Percentiles rank a stretch among this genome's conserved stretches.
Evolutionary conservation across 164 flowering plant genomes (phyloP).

Genomic region (Sextonia rubra): DNA sequence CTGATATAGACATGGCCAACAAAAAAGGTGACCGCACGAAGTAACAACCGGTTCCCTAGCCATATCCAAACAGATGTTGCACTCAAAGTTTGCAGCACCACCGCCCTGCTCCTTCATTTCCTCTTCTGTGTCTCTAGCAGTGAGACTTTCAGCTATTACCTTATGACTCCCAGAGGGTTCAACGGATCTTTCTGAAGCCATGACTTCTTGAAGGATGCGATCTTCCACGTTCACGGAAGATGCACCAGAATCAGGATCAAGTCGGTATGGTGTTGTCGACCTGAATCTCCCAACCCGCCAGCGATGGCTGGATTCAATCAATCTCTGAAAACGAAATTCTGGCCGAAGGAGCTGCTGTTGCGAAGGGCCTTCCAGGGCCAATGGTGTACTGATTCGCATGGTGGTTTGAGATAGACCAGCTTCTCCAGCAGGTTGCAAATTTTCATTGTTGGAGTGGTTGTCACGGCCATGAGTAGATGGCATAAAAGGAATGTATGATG

Average conservation of each 20-base stretch:
- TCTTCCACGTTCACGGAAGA: constrained; percentile 5
- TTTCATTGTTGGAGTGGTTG: background rate
- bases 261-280: constrained; percentile 13
- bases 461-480: background rate
- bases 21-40: constrained; percentile 36
- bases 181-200: constrained; percentile 12
- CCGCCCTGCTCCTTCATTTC: constrained; percentile 14
- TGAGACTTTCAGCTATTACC: constrained; percentile 1
- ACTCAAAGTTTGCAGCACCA: constrained; percentile 24
- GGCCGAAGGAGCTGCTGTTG: constrained; percentile 13
- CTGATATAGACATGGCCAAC: constrained; percentile 37
- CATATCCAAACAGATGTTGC: constrained; percentile 35
- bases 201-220: constrained; percentile 5
- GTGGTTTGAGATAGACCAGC: constrained; percentile 4
- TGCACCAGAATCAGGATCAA: constrained; percentile 10
- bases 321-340: constrained; percentile 18
- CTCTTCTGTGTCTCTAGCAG: constrained; percentile 13
- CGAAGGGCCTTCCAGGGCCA: constrained; percentile 3
- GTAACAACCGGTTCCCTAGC: constrained; percentile 38
- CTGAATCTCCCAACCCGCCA: constrained; percentile 19
- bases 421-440: background rate
- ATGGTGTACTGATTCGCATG: background rate
- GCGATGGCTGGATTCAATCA: constrained; percentile 19
- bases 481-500: constrained; percentile 6
- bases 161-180: constrained; percentile 15